A percentile compares a stretch with the other conserved stretches of the same genome.
These are phyloP conservation scores for Rhodamnia rubescens DNA, from an alignment of 345 rosid genomes.

Conservation along the genomic window DNA sequence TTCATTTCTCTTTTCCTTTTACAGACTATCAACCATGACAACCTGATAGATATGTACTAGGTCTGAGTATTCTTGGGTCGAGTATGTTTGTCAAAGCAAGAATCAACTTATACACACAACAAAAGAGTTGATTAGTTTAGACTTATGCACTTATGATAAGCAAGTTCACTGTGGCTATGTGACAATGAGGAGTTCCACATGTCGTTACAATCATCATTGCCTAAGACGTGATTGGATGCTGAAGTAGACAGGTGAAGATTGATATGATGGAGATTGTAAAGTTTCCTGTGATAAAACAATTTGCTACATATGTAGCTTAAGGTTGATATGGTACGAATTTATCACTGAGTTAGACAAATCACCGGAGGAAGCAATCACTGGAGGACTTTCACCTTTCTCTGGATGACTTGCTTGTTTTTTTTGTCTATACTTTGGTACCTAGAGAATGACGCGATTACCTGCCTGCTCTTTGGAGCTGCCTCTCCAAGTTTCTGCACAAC, in stretches of 20 bases:
- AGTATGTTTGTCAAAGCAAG: neutral
- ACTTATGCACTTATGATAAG: neutral
- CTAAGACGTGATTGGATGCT: neutral
- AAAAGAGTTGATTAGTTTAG: neutral
- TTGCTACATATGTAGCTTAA: neutral
- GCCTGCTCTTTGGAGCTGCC: neutral
- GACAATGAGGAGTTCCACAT: neutral
- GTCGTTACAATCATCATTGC: neutral
- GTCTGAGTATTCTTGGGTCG: neutral
- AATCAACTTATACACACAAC: neutral
- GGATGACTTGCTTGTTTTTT: neutral
- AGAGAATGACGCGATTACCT: neutral
- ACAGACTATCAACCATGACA: neutral
- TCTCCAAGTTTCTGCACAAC: neutral
- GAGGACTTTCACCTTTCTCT: neutral
- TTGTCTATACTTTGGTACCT: neutral
- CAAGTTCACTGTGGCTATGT: neutral
- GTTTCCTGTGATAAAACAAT: neutral
- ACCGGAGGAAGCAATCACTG: neutral
- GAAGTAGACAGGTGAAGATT: neutral
- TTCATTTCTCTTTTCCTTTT: neutral
- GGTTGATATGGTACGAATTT: neutral
- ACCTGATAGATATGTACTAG: neutral
- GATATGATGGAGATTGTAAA: neutral
- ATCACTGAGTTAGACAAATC: neutral